Evolutionary conservation across 2,329 filamentous ascomycete species (phyloP).

Genomic region (Diaporthe amygdali): DNA sequence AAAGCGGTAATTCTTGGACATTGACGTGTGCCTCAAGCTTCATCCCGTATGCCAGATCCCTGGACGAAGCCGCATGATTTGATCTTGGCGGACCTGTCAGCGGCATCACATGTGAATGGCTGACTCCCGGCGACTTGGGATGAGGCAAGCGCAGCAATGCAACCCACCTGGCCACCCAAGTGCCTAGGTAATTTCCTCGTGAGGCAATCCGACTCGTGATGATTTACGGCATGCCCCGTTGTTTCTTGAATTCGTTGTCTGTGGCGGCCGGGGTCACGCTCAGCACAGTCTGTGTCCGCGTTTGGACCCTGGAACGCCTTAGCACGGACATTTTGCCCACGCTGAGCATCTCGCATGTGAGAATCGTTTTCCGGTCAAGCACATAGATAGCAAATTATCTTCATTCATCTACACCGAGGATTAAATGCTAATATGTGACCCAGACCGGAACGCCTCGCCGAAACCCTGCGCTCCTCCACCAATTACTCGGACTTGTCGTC

Average conservation of each 20-base stretch:
- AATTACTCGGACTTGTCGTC: slow-evolving; percentile 20
- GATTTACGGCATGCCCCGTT: background rate
- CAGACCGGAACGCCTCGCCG: slow-evolving; percentile 12
- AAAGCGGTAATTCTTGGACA: background rate
- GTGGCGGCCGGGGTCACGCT: too few species aligned
- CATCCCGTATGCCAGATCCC: background rate
- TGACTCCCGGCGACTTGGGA: background rate
- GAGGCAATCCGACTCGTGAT: background rate
- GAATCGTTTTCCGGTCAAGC: too few species aligned
- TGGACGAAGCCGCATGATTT: background rate
- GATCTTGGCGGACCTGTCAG: background rate
- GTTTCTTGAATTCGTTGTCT: background rate
- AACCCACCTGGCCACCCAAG: background rate
- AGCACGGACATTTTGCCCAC: too few species aligned
- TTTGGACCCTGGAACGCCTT: background rate
- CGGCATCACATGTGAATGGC: background rate
- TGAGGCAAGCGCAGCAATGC: background rate
- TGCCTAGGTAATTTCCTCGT: background rate
- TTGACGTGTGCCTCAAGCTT: background rate
- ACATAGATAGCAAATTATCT: background rate
- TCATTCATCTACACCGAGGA: background rate
- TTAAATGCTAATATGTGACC: background rate
- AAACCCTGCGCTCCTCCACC: background rate
- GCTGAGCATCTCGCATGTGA: too few species aligned
- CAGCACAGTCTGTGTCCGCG: background rate